These are phyloP conservation scores for Holtermanniella nyarrowii DNA, from an alignment of 768 basidiomycete genomes.

Conservation along the genomic window DNA sequence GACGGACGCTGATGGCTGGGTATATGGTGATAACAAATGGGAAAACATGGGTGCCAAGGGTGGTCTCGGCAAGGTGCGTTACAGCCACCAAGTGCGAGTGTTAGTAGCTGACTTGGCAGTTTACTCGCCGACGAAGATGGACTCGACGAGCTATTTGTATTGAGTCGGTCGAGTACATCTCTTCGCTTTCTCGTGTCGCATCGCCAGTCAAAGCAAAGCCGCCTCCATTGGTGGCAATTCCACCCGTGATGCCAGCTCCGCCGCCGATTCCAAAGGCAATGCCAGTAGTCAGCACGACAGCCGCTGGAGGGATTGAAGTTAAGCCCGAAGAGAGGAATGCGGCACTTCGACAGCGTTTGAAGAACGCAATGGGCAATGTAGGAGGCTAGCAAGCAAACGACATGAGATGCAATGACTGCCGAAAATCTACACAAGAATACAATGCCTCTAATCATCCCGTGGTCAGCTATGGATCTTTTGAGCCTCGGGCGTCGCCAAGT, in stretches of 20 bases:
- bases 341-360: slow-evolving; percentile 30
- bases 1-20: slow-evolving; percentile 84
- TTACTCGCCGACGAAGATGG: slow-evolving; percentile 78
- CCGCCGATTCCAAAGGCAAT: neutral
- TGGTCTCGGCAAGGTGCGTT: slow-evolving; percentile 63
- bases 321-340: slow-evolving; percentile 21
- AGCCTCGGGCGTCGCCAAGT: neutral
- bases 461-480: neutral
- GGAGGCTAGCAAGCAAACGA: slow-evolving; percentile 21
- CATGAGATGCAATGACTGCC: neutral
- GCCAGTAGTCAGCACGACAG: neutral
- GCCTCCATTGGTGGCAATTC: neutral
- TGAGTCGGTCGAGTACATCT: slow-evolving; percentile 53
- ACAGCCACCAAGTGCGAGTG: neutral
- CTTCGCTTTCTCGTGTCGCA: neutral
- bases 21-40: slow-evolving; percentile 94
- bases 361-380: slow-evolving; percentile 37
- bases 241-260: slow-evolving; percentile 1
- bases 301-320: neutral
- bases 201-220: neutral
- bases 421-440: neutral
- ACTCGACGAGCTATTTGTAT: slow-evolving; percentile 67
- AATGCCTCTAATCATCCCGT: neutral
- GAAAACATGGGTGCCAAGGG: slow-evolving; percentile 63
- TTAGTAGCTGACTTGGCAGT: slow-evolving; percentile 43